These are phyloP conservation scores for Tulasnella sp. DNA, from an alignment of 768 basidiomycete genomes.

Conservation along the genomic window DNA sequence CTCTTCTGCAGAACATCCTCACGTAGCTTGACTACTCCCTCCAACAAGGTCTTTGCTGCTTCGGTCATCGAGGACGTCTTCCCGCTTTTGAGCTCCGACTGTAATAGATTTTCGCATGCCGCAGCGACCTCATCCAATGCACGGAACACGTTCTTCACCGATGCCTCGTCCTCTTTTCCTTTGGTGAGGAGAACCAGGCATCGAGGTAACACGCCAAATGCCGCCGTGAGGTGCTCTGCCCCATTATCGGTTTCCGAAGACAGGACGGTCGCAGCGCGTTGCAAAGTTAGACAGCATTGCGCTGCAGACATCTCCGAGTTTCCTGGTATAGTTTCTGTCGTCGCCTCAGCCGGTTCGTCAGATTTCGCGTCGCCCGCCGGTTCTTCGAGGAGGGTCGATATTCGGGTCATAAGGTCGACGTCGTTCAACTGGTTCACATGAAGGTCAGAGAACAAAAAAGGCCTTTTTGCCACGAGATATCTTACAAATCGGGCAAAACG, in stretches of 20 bases:
- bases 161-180: neutral
- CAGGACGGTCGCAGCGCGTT: neutral
- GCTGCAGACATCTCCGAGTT: neutral
- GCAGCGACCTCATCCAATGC: neutral
- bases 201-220: neutral
- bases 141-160: neutral
- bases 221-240: neutral
- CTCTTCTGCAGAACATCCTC: neutral
- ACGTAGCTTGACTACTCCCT: neutral
- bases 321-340: neutral
- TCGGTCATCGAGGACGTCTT: neutral
- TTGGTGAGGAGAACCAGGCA: neutral
- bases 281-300: neutral
- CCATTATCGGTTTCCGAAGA: neutral
- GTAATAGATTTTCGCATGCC: neutral
- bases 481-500: conserved; percentile 56
- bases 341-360: neutral
- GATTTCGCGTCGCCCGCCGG: too few relatives aligned
- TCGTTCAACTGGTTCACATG: conserved; percentile 13
- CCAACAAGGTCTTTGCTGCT: neutral
- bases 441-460: conserved; percentile 42
- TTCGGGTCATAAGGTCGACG: conserved; percentile 15
- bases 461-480: conserved; percentile 36
- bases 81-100: neutral
- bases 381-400: neutral